These are phyloP conservation scores for Penicillium fuscoglaucum DNA, from an alignment of 2,329 filamentous ascomycete genomes.

Conservation along the genomic window DNA sequence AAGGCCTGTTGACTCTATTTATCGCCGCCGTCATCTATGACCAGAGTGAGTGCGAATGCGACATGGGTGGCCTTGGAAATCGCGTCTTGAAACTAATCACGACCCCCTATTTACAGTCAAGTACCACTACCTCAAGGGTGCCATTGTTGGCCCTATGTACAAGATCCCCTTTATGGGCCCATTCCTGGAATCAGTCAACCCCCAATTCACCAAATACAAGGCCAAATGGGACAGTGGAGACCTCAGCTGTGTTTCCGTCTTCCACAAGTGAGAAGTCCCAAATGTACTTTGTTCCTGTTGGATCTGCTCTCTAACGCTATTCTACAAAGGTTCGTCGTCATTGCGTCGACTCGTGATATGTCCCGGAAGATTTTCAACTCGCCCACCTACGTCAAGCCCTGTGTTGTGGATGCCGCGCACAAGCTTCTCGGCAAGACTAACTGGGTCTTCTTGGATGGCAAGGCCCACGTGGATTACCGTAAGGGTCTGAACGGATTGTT, in stretches of 20 bases:
- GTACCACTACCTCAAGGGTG: conserved; percentile 73
- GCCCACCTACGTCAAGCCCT: conserved; percentile 87
- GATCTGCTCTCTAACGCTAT: conserved; percentile 5
- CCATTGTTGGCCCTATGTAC: conserved; percentile 70
- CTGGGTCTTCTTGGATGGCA: conserved; percentile 97
- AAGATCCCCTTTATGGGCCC: conserved; percentile 92
- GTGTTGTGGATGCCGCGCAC: conserved; percentile 89
- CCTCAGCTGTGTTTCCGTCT: conserved; percentile 95
- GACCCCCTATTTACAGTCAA: conserved; percentile 55
- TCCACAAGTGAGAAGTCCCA: conserved; percentile 77
- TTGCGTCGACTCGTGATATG: conserved; percentile 92
- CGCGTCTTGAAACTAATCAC: conserved; percentile 15
- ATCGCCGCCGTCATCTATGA: conserved; percentile 77
- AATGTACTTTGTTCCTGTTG: not conserved
- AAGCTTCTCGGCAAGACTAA: conserved; percentile 90
- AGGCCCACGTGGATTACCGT: conserved; percentile 92
- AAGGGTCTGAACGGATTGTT: conserved; percentile 95
- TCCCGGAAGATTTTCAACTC: conserved; percentile 97
- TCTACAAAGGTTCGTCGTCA: conserved; percentile 81
- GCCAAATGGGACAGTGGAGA: conserved; percentile 89
- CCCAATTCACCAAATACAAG: conserved; percentile 87
- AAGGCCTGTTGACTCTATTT: conserved; percentile 69
- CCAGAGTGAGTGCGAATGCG: conserved; percentile 66
- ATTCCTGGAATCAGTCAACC: conserved; percentile 87
- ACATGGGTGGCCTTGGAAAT: conserved; percentile 2